Conservation (phyloP, 306 rosid genomes). For the Inga oerstediana region DNA sequence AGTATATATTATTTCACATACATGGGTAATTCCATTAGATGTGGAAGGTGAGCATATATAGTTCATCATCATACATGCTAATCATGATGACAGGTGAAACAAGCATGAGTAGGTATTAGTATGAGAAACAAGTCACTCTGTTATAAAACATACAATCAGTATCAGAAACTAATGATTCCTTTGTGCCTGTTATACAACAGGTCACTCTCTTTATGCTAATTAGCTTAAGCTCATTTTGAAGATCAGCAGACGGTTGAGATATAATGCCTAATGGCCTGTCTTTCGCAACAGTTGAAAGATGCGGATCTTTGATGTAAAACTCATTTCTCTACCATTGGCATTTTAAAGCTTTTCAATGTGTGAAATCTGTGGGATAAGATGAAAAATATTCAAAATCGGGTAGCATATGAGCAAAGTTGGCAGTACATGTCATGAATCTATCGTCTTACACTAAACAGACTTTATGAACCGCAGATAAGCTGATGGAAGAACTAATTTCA, state of each 20-base stretch:
- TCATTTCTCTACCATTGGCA: background rate
- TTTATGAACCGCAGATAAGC: background rate
- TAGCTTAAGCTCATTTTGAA: background rate
- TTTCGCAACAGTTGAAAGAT: background rate
- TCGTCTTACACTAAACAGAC: background rate
- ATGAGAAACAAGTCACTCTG: background rate
- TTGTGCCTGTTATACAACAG: background rate
- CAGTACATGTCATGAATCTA: background rate
- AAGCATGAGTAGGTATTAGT: background rate
- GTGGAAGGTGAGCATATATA: constrained; percentile 1
- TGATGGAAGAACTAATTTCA: background rate
- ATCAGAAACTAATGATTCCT: background rate
- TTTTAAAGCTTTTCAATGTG: background rate
- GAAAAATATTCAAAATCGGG: background rate
- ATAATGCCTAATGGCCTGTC: background rate
- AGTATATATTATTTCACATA: background rate
- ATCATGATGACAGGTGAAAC: background rate
- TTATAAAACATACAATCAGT: background rate
- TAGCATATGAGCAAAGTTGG: background rate
- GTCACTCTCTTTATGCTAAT: background rate
- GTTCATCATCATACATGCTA: constrained; percentile 10
- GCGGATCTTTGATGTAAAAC: background rate
- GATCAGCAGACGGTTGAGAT: background rate
- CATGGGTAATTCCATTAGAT: constrained; percentile 15
- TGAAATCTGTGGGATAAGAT: background rate